Evolutionary conservation across 495 filamentous ascomycete genomes (phyloP).

Genomic region (Penicillium lagena): DNA sequence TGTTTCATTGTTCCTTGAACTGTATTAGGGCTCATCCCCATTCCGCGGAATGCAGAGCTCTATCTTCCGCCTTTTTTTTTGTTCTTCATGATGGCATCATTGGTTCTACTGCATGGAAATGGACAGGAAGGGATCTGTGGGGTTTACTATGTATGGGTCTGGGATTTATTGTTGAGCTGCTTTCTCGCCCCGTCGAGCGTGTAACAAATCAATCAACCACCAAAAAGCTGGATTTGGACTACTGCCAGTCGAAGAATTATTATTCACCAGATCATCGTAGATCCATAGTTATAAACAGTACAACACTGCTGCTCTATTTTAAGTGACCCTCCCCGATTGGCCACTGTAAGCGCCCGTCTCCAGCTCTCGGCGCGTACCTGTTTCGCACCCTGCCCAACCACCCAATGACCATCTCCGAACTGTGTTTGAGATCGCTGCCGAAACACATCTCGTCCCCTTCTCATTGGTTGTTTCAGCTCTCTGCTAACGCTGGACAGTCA

Average conservation of each 20-base stretch:
- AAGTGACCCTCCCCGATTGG: neutral
- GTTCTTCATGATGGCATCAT: neutral
- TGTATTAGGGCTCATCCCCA: neutral
- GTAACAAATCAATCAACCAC: neutral
- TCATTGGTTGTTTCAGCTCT: neutral
- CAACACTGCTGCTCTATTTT: neutral
- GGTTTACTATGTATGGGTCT: slow-evolving; percentile 4
- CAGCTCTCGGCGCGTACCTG: slow-evolving; percentile 18
- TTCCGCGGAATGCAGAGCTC: neutral
- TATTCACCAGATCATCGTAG: too few relatives aligned
- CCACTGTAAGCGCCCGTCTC: slow-evolving; percentile 11
- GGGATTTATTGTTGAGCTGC: neutral
- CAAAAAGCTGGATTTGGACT: too few relatives aligned
- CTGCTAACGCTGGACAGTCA: too few relatives aligned
- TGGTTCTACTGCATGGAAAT: slow-evolving; percentile 7
- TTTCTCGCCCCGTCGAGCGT: neutral
- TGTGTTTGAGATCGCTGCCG: slow-evolving; percentile 15
- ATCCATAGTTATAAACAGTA: neutral
- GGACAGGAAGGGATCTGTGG: slow-evolving; percentile 3
- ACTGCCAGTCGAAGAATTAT: too few relatives aligned
- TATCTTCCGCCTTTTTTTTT: slow-evolving; percentile 6
- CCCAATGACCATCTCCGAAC: too few relatives aligned
- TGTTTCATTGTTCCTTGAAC: slow-evolving; percentile 1
- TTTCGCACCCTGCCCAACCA: too few relatives aligned
- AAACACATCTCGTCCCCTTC: neutral